Percentiles rank a stretch among this genome's conserved stretches.
These are phyloP conservation scores for Pezicula neosporulosa DNA, from an alignment of 2,329 filamentous ascomycete species.

Conservation along the genomic window DNA sequence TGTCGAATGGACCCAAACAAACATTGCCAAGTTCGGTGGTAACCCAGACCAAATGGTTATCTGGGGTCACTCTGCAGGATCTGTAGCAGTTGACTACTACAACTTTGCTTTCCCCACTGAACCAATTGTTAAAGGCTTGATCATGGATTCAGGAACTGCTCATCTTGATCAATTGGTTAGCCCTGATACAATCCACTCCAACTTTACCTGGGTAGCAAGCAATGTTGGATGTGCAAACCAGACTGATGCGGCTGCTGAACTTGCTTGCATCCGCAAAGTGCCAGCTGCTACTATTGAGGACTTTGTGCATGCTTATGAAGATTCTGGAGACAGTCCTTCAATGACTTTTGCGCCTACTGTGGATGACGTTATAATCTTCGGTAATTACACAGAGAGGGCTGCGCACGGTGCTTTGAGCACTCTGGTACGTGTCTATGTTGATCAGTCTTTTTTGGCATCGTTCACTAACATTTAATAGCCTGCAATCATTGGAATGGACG, in stretches of 20 bases:
- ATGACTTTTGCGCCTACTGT: neutral
- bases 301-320: neutral
- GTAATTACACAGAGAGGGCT: neutral
- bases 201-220: neutral
- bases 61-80: slow-evolving; percentile 57
- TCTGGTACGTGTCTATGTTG: neutral
- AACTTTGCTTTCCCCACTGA: slow-evolving; percentile 15
- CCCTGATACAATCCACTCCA: neutral
- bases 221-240: slow-evolving; percentile 1
- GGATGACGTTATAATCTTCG: neutral
- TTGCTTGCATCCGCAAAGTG: neutral
- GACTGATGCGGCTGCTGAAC: neutral
- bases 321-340: neutral
- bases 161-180: neutral
- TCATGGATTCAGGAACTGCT: slow-evolving; percentile 3
- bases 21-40: slow-evolving; percentile 34
- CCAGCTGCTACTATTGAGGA: neutral
- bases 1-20: slow-evolving; percentile 32
- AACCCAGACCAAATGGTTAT: slow-evolving; percentile 45
- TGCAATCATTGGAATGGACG: slow-evolving; percentile 14
- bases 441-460: neutral
- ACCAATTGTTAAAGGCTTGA: slow-evolving; percentile 12
- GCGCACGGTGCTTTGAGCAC: neutral
- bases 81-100: slow-evolving; percentile 44
- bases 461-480: slow-evolving; percentile 4